Evolutionary conservation across 108 stramenopile species (phyloP).

Genomic region (Nitzschia sp.): DNA sequence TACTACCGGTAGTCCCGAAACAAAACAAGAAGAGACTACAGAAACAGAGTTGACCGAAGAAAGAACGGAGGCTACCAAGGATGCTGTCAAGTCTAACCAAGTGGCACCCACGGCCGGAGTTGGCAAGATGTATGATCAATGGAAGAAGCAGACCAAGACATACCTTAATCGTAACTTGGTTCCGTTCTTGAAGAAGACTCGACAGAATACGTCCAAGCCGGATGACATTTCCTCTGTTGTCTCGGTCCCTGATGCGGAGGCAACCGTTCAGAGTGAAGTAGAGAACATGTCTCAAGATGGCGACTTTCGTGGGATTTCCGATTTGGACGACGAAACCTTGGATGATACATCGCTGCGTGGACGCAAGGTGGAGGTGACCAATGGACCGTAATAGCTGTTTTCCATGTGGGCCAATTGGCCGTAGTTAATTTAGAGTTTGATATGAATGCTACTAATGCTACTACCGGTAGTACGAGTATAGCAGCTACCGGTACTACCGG

Average conservation of each 20-base stretch:
- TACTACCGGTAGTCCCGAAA: background rate
- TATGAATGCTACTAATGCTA: too few relatives aligned
- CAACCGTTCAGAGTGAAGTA: constrained; percentile 11
- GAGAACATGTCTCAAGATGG: constrained; percentile 1
- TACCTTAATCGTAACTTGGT: constrained; percentile 19
- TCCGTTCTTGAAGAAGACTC: constrained; percentile 20
- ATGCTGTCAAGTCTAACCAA: constrained; percentile 4
- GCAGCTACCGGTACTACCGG: too few relatives aligned
- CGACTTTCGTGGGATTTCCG: too few relatives aligned
- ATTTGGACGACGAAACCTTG: too few relatives aligned
- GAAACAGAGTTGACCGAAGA: background rate
- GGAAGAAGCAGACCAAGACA: constrained; percentile 13
- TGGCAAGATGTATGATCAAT: constrained; percentile 10
- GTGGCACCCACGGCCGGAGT: constrained; percentile 1
- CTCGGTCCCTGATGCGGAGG: constrained; percentile 6
- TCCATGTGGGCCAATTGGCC: too few relatives aligned
- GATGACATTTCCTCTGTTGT: background rate
- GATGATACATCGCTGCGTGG: too few relatives aligned
- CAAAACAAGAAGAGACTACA: background rate
- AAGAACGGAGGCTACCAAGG: background rate
- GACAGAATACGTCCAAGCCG: background rate
- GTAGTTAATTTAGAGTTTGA: too few relatives aligned
- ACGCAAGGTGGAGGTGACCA: too few relatives aligned
- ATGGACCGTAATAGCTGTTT: too few relatives aligned
- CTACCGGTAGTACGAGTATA: too few relatives aligned